Percentiles rank a stretch among this genome's conserved stretches.
Conservation (phyloP, 495 filamentous ascomycete genomes). For the Lasiosphaeria hispida region DNA sequence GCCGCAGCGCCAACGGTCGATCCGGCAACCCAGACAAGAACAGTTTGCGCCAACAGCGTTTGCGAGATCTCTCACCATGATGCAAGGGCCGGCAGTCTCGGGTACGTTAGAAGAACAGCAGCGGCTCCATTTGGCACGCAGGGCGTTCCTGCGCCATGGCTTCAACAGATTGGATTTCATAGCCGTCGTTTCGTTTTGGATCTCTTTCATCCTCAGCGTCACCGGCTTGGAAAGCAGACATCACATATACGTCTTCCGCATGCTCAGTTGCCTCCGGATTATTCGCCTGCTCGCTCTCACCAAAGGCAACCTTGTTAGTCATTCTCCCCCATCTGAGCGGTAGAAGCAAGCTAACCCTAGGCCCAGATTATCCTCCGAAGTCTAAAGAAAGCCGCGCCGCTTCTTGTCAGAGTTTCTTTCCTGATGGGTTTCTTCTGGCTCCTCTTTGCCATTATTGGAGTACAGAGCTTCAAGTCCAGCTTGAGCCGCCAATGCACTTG, state of each 20-base stretch:
- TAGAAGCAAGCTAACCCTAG: conserved; percentile 24
- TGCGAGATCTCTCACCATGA: conserved; percentile 77
- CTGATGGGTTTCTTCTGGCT: conserved; percentile 99
- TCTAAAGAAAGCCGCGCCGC: conserved; percentile 89
- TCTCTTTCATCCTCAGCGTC: conserved; percentile 71
- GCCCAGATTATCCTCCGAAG: conserved; percentile 82
- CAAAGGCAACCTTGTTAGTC: conserved; percentile 77
- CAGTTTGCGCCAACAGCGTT: conserved; percentile 65
- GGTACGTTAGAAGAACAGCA: conserved; percentile 74
- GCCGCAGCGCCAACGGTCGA: conserved; percentile 69
- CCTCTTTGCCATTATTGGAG: conserved; percentile 91
- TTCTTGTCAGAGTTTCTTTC: conserved; percentile 93
- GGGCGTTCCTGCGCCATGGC: conserved; percentile 89
- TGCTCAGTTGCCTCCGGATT: conserved; percentile 93
- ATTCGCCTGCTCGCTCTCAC: conserved; percentile 84
- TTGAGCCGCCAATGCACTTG: conserved; percentile 85
- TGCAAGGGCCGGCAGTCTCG: conserved; percentile 49
- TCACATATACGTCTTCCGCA: conserved; percentile 87
- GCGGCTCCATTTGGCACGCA: conserved; percentile 77
- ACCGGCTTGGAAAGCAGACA: conserved; percentile 61
- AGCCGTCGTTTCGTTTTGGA: conserved; percentile 95
- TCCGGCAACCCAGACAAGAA: conserved; percentile 41
- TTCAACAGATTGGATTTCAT: conserved; percentile 97
- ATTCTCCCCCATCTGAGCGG: not conserved
- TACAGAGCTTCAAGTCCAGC: conserved; percentile 97